phyloP scores from a whole-genome alignment of 306 rosid genomes.

The Chamaecrista fasciculata region DNA sequence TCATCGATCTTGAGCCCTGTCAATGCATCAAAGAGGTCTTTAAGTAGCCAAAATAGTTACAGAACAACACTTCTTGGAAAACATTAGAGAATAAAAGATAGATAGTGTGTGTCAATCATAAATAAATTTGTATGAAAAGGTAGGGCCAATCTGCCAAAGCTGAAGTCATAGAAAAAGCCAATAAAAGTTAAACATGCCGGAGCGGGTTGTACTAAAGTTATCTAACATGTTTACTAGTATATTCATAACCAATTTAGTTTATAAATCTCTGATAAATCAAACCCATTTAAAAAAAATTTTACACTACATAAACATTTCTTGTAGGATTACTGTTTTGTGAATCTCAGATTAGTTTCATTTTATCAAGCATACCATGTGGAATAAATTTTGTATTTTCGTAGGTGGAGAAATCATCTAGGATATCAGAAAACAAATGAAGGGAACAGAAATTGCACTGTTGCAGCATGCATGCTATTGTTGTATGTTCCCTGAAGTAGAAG shows the following conservation, averaged over 20 bases:
- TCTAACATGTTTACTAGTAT: neutral
- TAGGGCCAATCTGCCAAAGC: neutral
- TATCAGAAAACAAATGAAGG: neutral
- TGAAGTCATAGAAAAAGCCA: neutral
- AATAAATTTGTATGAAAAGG: neutral
- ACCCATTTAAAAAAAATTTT: neutral
- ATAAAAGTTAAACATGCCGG: too few relatives aligned
- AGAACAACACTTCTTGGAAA: neutral
- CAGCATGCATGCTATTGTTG: neutral
- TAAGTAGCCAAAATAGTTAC: neutral
- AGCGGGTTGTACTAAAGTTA: too few relatives aligned
- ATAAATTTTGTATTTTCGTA: neutral
- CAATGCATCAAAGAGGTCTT: slow-evolving; percentile 14
- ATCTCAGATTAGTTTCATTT: neutral
- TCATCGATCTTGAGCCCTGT: slow-evolving; percentile 72
- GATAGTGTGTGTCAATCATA: neutral
- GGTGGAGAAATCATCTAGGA: neutral
- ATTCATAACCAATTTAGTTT: neutral
- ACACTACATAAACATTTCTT: neutral
- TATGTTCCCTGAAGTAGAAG: neutral
- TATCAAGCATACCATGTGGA: neutral
- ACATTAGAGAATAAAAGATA: neutral
- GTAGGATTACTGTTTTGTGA: neutral
- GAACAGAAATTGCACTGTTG: neutral
- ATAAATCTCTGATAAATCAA: neutral